Evolutionary conservation across 495 filamentous ascomycete genomes (phyloP).

Genomic region (Aspergillus steynii): DNA sequence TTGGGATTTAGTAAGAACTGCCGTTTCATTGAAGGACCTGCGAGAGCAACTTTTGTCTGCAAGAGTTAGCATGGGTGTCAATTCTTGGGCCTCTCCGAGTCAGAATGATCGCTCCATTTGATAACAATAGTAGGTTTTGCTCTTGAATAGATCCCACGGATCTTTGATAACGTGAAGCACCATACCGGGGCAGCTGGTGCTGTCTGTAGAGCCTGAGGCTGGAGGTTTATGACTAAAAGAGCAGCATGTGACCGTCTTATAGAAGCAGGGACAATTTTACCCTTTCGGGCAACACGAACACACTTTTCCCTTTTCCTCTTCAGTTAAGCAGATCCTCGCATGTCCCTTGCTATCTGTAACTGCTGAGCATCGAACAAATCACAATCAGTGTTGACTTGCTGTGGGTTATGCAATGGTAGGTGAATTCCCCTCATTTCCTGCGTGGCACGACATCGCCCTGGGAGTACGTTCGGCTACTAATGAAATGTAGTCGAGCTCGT

Average conservation of each 20-base stretch:
- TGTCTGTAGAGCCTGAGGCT: neutral
- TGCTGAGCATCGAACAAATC: neutral
- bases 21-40: no score
- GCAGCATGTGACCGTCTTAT: neutral
- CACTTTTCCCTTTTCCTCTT: slow-evolving; percentile 23
- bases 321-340: slow-evolving; percentile 19
- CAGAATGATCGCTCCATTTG: no score
- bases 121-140: no score
- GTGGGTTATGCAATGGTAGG: neutral
- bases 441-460: neutral
- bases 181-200: no score
- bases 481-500: neutral
- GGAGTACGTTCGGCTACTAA: neutral
- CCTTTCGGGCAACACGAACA: slow-evolving; percentile 30
- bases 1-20: no score
- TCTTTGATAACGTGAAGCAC: no score
- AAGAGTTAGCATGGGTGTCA: no score
- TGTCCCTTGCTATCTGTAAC: slow-evolving; percentile 13
- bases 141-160: no score
- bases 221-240: neutral
- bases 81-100: no score
- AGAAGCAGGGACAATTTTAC: slow-evolving; percentile 37
- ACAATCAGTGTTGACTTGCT: neutral
- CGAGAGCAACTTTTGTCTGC: no score
- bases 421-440: neutral